Evolutionary conservation across 164 flowering plant genomes (phyloP).

Genomic region (Litsea cubeba): DNA sequence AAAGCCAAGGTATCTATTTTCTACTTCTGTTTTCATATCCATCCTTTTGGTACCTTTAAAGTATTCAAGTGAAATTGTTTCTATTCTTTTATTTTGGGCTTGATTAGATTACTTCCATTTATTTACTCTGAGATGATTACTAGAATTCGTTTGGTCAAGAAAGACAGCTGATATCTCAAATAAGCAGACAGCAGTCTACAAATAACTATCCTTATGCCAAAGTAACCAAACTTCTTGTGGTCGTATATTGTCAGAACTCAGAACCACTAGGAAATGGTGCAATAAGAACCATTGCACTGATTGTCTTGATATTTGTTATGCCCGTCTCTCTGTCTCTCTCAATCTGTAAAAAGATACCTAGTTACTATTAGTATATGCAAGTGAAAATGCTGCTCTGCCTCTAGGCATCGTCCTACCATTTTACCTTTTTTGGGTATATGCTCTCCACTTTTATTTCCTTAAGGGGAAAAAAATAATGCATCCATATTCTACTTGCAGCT

Average conservation of each 20-base stretch:
- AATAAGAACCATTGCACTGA: background rate
- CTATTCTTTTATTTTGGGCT: no score
- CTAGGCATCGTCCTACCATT: background rate
- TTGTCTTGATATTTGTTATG: background rate
- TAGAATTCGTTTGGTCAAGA: background rate
- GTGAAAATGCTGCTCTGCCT: background rate
- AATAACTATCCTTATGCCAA: no score
- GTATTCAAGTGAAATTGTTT: background rate
- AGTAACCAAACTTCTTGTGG: no score
- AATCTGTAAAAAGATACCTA: background rate
- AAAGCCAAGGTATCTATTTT: conserved; percentile 42
- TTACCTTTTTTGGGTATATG: background rate
- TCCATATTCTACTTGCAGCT: conserved; percentile 35
- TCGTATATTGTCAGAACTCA: no score
- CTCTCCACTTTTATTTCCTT: background rate
- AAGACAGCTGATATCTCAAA: no score
- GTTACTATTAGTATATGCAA: background rate
- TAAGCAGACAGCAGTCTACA: no score
- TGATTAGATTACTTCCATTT: no score
- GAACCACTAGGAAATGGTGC: no score
- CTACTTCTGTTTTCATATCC: conserved; percentile 3
- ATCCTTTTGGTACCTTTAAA: no score
- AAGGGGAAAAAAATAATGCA: background rate
- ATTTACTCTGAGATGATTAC: no score
- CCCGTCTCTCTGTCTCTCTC: background rate